phyloP scores from a whole-genome alignment of 1,284 basidiomycete genomes.

The Boletus mariae region DNA sequence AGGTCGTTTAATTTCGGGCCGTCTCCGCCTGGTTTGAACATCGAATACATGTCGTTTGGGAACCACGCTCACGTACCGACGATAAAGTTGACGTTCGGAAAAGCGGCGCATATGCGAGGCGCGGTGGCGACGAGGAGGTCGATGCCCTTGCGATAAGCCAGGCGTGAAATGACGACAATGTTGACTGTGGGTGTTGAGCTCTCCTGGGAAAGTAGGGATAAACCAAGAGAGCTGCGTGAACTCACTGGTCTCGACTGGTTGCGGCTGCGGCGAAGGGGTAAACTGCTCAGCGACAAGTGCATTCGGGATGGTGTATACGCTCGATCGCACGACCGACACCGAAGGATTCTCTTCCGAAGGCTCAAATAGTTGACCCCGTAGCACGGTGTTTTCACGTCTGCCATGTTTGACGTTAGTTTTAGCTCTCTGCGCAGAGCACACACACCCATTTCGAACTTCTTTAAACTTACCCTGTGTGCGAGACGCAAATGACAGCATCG shows the following conservation, averaged over 20 bases:
- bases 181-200: conserved; percentile 57
- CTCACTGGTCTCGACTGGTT: conserved; percentile 59
- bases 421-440: background rate
- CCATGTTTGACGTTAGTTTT: background rate
- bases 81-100: conserved; percentile 84
- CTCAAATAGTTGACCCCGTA: conserved; percentile 75
- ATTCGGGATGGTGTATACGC: conserved; percentile 92
- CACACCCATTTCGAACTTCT: too few species aligned
- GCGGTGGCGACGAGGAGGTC: conserved; percentile 92
- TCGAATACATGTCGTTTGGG: background rate
- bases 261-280: conserved; percentile 51
- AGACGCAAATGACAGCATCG: conserved; percentile 93
- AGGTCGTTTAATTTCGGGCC: conserved; percentile 95
- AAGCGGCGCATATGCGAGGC: conserved; percentile 82
- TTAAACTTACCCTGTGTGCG: conserved; percentile 82
- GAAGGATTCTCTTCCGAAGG: conserved; percentile 41
- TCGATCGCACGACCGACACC: conserved; percentile 48
- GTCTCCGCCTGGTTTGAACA: conserved; percentile 66
- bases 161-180: conserved; percentile 90
- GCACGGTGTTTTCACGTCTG: conserved; percentile 91
- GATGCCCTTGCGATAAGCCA: conserved; percentile 96
- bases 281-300: conserved; percentile 90
- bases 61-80: conserved; percentile 55
- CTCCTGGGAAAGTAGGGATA: background rate
- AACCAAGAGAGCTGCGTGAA: background rate